A percentile compares a stretch with the other conserved stretches of the same genome.
Conservation (phyloP, 495 filamentous ascomycete species). For the Penicillium lagena region DNA sequence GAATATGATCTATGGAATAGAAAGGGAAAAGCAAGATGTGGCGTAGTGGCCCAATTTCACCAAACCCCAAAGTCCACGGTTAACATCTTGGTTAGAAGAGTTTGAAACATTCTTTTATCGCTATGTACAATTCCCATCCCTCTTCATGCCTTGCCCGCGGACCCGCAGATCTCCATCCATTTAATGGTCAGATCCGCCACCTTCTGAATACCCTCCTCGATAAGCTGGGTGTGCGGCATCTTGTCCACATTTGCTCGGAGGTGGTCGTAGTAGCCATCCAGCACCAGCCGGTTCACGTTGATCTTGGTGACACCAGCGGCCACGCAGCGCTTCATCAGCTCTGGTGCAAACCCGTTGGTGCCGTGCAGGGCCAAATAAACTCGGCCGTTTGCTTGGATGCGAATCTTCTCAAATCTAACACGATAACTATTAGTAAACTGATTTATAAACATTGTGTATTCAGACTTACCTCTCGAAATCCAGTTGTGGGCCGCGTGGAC, state of each 20-base stretch:
- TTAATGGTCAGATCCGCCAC: conserved; percentile 12
- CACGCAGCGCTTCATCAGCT: conserved; percentile 53
- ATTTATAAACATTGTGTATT: neutral
- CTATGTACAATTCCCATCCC: neutral
- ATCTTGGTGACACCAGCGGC: conserved; percentile 57
- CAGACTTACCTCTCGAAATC: conserved; percentile 49
- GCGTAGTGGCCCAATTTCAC: neutral
- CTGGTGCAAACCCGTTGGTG: conserved; percentile 57
- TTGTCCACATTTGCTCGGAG: conserved; percentile 9
- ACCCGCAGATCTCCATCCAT: conserved; percentile 20
- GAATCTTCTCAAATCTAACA: conserved; percentile 8
- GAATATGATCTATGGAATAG: too few species aligned
- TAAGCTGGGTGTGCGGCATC: conserved; percentile 18
- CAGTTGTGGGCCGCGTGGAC: conserved; percentile 55
- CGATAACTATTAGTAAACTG: neutral
- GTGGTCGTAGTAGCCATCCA: conserved; percentile 28
- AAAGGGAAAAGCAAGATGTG: neutral
- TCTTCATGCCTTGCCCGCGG: conserved; percentile 13
- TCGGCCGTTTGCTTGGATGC: conserved; percentile 23
- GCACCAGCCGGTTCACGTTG: conserved; percentile 67
- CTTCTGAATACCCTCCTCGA: conserved; percentile 20
- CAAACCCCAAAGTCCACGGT: too few species aligned
- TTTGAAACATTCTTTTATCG: neutral
- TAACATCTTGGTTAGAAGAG: neutral
- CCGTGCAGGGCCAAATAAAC: conserved; percentile 63